Evolutionary conservation across 768 basidiomycete genomes (phyloP), one percentile per base, ranked within the genome.

Genomic region (Amanita polypyramis): DNA sequence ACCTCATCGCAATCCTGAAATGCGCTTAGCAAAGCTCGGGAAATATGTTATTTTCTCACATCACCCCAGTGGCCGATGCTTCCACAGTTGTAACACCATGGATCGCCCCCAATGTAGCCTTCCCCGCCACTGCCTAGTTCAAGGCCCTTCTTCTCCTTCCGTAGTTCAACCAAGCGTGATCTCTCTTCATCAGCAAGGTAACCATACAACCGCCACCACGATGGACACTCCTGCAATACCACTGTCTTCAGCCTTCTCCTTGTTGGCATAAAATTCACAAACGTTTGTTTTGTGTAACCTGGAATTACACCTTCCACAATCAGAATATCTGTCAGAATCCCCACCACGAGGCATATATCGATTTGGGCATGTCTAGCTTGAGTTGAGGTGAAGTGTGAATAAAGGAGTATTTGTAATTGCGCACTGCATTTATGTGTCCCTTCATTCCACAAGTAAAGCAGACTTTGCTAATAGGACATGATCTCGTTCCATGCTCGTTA

Each of bases 31-130:
- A 17, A 9, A 19, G 39, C n/a, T 35, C 11, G n/a, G 10, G 19
- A 25, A 40, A 15, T 12, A 29, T 32, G 20, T 38, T 4, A 7
- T 19, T 23, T 38, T 69, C 82, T 64, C 57, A 89, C 87, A 56
- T 90, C 88, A 39, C 88, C 88, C 60, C 83, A 75, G 61, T 91
- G 88, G 3, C 85, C 87, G 43, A 62, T 62, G 23, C 65, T 66
- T 35, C 83, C 88, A 54, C 88, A 91, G 54, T 85, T 85, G 58
- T 88, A 86, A 60, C 88, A 91, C 83, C 83, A 90, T 54, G 77
- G 70, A 57, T 86, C 85, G 29, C 64, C 61, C 4, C 75, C 82
- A 46, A 90, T 80, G 61, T 83, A 88, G 5, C 81, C 85, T 60
- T 89, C 88, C 8, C 86, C 84, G 11, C 88, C 86, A 47, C 80